phyloP scores from a whole-genome alignment of 2,329 filamentous ascomycete genomes.

The Xylariaceae sp. region DNA sequence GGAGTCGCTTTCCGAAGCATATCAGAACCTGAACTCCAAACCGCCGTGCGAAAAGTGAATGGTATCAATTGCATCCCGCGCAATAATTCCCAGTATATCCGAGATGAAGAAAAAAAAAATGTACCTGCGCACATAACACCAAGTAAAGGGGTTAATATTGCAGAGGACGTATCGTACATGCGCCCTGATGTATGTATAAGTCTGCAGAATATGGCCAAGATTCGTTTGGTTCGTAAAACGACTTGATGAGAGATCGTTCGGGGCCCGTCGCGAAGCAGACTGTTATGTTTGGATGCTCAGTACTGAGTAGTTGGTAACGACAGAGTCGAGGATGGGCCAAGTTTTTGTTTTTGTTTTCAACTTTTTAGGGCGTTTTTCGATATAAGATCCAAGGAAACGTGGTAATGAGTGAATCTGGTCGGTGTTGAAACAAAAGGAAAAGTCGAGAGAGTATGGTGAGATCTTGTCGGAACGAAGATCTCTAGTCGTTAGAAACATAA shows the following conservation, averaged over 20 bases:
- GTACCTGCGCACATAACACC: conserved; percentile 20
- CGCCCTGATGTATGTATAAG: conserved; percentile 15
- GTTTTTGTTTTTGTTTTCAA: conserved; percentile 20
- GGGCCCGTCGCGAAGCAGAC: not conserved
- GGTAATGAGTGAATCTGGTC: conserved; percentile 43
- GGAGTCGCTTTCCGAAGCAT: conserved; percentile 16
- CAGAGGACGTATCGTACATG: conserved; percentile 28
- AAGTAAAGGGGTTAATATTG: conserved; percentile 13
- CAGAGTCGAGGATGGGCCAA: conserved; percentile 31
- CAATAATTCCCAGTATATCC: conserved; percentile 39
- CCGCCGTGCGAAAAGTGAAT: conserved; percentile 27
- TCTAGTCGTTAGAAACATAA: conserved; percentile 17
- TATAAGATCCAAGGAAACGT: conserved; percentile 39
- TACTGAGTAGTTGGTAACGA: conserved; percentile 15
- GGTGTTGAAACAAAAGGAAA: conserved; percentile 38
- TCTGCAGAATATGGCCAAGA: conserved; percentile 2
- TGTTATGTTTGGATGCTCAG: conserved; percentile 7
- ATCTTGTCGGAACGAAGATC: conserved; percentile 7
- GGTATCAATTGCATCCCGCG: conserved; percentile 41
- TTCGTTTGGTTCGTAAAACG: not conserved
- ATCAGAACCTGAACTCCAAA: conserved; percentile 29
- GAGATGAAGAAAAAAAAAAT: conserved; percentile 31
- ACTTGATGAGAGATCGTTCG: conserved; percentile 7
- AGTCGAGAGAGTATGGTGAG: conserved; percentile 30
- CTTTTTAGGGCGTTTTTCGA: conserved; percentile 33